These are phyloP conservation scores for Glomus cerebriforme DNA, from an alignment of 192 early-diverging fungal species.

Conservation along the genomic window DNA sequence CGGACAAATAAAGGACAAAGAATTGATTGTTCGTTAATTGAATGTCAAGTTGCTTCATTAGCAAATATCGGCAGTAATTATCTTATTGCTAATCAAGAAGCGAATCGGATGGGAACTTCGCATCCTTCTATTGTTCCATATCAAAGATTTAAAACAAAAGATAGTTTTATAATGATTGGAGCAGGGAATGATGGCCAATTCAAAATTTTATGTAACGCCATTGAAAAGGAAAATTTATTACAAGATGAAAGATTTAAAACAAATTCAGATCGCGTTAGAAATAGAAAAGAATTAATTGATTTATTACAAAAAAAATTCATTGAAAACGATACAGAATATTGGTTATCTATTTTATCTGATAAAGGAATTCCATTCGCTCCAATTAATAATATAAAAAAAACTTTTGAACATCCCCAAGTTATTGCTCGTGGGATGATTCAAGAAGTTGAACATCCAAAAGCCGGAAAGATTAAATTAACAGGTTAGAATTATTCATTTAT, in stretches of 20 bases:
- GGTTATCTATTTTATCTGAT: conserved; percentile 65
- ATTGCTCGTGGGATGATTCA: conserved; percentile 70
- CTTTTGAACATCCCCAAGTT: conserved; percentile 68
- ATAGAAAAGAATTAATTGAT: conserved; percentile 65
- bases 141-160: conserved; percentile 76
- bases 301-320: conserved; percentile 58
- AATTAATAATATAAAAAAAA: conserved; percentile 45
- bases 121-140: conserved; percentile 95
- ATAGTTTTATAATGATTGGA: conserved; percentile 85
- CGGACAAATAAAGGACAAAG: conserved; percentile 75
- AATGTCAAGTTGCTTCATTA: conserved; percentile 83
- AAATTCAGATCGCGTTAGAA: conserved; percentile 73
- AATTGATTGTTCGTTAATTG: conserved; percentile 86
- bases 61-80: conserved; percentile 91
- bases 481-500: conserved; percentile 43
- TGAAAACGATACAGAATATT: conserved; percentile 55
- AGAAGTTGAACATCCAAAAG: conserved; percentile 79
- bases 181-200: conserved; percentile 92
- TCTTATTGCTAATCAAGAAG: conserved; percentile 81
- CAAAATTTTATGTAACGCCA: conserved; percentile 56
- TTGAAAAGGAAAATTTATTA: conserved; percentile 54
- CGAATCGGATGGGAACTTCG: conserved; percentile 79
- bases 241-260: conserved; percentile 57
- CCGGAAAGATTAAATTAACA: conserved; percentile 75
- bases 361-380: conserved; percentile 82